Conservation (phyloP, 495 filamentous ascomycete genomes). For the Hypoxylon fragiforme region DNA sequence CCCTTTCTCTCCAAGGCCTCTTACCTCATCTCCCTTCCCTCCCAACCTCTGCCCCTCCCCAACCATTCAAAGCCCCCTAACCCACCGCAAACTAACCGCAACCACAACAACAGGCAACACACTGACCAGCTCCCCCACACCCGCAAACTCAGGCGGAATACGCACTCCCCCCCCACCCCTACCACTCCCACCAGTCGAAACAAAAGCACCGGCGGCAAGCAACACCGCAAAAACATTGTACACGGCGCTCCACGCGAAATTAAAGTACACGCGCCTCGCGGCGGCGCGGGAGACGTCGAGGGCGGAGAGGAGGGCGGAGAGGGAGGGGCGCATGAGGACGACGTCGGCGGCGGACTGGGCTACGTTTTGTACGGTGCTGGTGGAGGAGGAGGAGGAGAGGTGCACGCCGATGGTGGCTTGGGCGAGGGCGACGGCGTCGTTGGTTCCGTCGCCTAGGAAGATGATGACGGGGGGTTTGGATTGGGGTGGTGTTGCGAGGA, state of each 20-base stretch:
- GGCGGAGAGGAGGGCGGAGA: conserved; percentile 60
- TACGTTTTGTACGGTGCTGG: conserved; percentile 64
- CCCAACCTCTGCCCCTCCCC: not conserved
- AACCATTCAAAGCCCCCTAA: conserved; percentile 31
- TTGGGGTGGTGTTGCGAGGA: conserved; percentile 2
- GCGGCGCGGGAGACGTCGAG: conserved; percentile 62
- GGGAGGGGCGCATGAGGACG: conserved; percentile 62
- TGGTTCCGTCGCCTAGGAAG: conserved; percentile 80
- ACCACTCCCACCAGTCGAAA: conserved; percentile 39
- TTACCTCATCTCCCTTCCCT: not conserved
- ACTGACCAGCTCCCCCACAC: conserved; percentile 76
- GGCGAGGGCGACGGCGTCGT: conserved; percentile 75
- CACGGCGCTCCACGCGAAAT: conserved; percentile 73
- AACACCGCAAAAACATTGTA: conserved; percentile 77
- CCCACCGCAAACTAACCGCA: conserved; percentile 45
- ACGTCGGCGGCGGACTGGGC: conserved; percentile 71
- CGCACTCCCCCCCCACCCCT: too few species aligned
- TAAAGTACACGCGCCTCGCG: conserved; percentile 62
- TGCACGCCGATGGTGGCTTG: conserved; percentile 75
- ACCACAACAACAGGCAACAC: conserved; percentile 72
- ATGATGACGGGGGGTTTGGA: conserved; percentile 51
- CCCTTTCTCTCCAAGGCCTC: too few species aligned
- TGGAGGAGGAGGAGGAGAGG: conserved; percentile 63
- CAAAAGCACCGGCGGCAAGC: conserved; percentile 71
- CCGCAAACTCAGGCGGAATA: conserved; percentile 75